phyloP scores from a whole-genome alignment of 1,284 basidiomycete genomes.

The Coriolopsis trogii region DNA sequence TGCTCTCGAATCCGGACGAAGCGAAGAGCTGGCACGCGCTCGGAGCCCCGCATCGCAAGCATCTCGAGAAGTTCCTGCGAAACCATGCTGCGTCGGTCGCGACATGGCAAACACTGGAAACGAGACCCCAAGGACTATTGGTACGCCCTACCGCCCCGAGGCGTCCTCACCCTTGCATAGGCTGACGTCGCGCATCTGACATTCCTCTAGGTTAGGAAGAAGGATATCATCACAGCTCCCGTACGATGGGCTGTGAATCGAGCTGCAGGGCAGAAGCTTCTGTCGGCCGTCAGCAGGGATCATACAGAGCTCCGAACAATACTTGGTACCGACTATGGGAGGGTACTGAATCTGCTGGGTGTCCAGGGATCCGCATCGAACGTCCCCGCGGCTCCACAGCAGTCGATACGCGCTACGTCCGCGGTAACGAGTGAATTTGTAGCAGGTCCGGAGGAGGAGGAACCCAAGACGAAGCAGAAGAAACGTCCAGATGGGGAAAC shows the following conservation, averaged over 20 bases:
- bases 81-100: background rate
- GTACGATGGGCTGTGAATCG: slow-evolving; percentile 10
- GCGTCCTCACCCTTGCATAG: background rate
- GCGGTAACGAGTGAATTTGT: too few species aligned
- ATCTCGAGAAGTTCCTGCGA: slow-evolving; percentile 9
- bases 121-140: slow-evolving; percentile 1
- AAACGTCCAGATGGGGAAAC: too few species aligned
- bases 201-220: slow-evolving; percentile 10
- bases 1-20: slow-evolving; percentile 1
- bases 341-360: too few species aligned
- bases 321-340: slow-evolving; percentile 1
- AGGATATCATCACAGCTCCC: background rate
- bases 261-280: background rate
- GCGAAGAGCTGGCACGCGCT: background rate
- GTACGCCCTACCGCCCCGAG: too few species aligned
- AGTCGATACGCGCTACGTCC: too few species aligned
- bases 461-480: too few species aligned
- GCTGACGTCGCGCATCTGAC: background rate
- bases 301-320: background rate
- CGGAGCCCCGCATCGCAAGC: slow-evolving; percentile 3
- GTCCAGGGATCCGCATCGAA: too few species aligned
- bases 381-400: too few species aligned
- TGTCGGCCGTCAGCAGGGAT: slow-evolving; percentile 1
- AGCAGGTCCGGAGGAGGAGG: too few species aligned
- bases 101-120: background rate